phyloP scores from a whole-genome alignment of 148 eudicot species.

The Rhododendron ferrugineum region DNA sequence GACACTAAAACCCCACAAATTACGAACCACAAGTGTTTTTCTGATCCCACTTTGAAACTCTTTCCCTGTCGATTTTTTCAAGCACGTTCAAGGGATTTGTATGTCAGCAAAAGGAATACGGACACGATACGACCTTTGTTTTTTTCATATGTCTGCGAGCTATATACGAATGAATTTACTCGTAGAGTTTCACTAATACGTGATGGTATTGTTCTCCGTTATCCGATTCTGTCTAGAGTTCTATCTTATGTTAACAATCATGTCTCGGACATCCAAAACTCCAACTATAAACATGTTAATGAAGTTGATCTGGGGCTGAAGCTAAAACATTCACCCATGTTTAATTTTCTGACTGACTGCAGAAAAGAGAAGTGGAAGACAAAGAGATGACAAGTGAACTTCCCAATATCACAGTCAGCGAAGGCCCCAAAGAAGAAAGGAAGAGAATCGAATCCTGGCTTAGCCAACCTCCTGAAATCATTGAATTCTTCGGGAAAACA shows the following conservation, averaged over 20 bases:
- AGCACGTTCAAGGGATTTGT: background rate
- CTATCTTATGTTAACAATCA: background rate
- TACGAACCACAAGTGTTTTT: background rate
- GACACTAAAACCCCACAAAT: too few species aligned
- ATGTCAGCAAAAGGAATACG: background rate
- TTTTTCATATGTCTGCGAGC: background rate
- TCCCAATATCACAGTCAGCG: slow-evolving; percentile 7
- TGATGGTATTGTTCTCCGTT: background rate
- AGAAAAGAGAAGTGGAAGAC: slow-evolving; percentile 25
- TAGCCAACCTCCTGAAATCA: slow-evolving; percentile 11
- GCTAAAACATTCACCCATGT: background rate
- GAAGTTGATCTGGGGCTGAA: background rate
- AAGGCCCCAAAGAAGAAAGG: slow-evolving; percentile 1
- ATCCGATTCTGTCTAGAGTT: background rate
- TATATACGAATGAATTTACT: background rate
- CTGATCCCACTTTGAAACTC: background rate
- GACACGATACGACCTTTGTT: background rate
- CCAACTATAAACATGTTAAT: background rate
- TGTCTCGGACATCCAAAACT: background rate
- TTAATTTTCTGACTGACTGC: background rate
- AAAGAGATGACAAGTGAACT: slow-evolving; percentile 1
- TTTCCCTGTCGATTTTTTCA: background rate
- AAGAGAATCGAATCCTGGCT: slow-evolving; percentile 15
- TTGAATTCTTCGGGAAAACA: slow-evolving; percentile 12
- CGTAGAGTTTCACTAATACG: background rate